Evolutionary conservation across 768 basidiomycete species (phyloP).

Genomic region (Suillus subalutaceus): DNA sequence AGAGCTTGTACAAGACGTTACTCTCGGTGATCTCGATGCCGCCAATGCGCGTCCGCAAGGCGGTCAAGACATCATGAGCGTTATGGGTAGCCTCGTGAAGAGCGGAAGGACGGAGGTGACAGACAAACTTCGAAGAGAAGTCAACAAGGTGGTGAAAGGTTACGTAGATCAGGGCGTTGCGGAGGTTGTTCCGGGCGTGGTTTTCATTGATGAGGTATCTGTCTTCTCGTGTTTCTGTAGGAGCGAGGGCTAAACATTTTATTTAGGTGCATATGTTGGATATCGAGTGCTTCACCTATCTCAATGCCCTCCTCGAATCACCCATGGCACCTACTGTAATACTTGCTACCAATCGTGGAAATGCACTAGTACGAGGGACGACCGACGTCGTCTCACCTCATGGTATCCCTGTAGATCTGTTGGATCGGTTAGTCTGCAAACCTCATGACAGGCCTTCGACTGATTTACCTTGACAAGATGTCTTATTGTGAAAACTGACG

Average conservation of each 20-base stretch:
- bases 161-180: conserved; percentile 99
- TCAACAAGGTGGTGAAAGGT: conserved; percentile 95
- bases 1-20: conserved; percentile 94
- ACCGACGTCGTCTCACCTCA: conserved; percentile 90
- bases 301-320: conserved; percentile 94
- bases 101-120: conserved; percentile 95
- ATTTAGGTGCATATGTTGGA: conserved; percentile 97
- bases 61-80: conserved; percentile 98
- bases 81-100: conserved; percentile 92
- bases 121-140: conserved; percentile 92
- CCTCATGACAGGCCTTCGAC: not conserved
- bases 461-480: conserved; percentile 49
- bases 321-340: conserved; percentile 98
- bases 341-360: conserved; percentile 94
- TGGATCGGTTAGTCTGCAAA: conserved; percentile 70
- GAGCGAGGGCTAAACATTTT: conserved; percentile 9
- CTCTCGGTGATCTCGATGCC: conserved; percentile 92
- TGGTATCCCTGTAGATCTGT: conserved; percentile 90
- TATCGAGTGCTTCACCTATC: conserved; percentile 98
- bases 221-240: not conserved
- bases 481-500: conserved; percentile 93
- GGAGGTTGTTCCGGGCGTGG: conserved; percentile 95
- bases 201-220: conserved; percentile 96
- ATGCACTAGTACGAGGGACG: conserved; percentile 90
- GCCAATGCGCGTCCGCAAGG: conserved; percentile 96